These are phyloP conservation scores for Paecilomyces variotii DNA, from an alignment of 2,329 filamentous ascomycete species.

Conservation along the genomic window DNA sequence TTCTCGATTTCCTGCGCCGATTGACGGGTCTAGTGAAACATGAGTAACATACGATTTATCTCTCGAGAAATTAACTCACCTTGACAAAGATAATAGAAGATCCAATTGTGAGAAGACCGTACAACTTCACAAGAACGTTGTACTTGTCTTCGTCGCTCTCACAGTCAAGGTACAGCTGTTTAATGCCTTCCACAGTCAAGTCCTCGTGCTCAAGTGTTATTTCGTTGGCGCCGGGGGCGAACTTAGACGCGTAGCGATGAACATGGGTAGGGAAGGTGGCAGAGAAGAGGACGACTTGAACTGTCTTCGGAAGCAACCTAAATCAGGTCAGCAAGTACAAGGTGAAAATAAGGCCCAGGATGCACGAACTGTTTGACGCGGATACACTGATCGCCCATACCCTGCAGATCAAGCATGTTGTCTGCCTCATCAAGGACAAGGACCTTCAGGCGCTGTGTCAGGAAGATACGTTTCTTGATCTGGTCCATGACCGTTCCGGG, in stretches of 20 bases:
- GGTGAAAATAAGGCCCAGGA: neutral
- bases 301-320: conserved; percentile 62
- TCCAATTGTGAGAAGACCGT: conserved; percentile 91
- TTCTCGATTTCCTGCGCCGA: conserved; percentile 79
- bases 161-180: conserved; percentile 96
- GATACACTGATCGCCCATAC: conserved; percentile 88
- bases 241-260: conserved; percentile 71
- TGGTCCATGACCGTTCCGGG: conserved; percentile 88
- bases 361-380: conserved; percentile 71
- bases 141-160: conserved; percentile 76
- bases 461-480: conserved; percentile 67
- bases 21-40: conserved; percentile 58
- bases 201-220: conserved; percentile 85
- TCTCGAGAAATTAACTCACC: conserved; percentile 40
- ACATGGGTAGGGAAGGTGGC: conserved; percentile 88
- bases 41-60: conserved; percentile 11
- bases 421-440: conserved; percentile 95
- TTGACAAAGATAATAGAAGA: conserved; percentile 98
- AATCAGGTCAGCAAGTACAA: conserved; percentile 21
- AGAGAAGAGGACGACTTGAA: conserved; percentile 93
- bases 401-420: conserved; percentile 96
- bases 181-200: conserved; percentile 92
- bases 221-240: conserved; percentile 77
- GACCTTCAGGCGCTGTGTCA: conserved; percentile 64
- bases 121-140: conserved; percentile 79